Base-by-base conservation (phyloP, 768 basidiomycete genomes). In the Trametes gibbosa region DNA sequence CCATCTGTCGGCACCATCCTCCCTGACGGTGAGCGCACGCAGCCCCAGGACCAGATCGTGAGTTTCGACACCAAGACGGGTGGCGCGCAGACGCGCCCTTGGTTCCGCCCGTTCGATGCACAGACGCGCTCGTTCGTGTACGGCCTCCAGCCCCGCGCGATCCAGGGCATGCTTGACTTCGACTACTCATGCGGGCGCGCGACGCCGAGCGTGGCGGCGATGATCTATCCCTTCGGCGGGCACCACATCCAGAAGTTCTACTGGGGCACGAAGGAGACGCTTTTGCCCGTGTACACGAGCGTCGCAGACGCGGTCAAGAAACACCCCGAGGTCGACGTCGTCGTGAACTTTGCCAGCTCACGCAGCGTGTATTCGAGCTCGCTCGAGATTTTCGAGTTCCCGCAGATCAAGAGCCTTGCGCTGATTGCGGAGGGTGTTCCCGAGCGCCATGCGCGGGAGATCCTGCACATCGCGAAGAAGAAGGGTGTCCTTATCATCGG, bases 171-270 rank as follows among this genome's bases (percentile, higher is more conserved):
- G 89, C 88, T 99, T 59, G 97, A 99, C 83, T 99, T 99, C 65
- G 97, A 99, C 81, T 99, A 87, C 79, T 94, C 93, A 14, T 99
- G 97, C 77, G 95, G 95, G 17, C 91, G 97, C 63, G 74, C 83
- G 46, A 83, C 89, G 19, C 95, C 97, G 37, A 90, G 87, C 46
- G 97, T 98, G 64, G 95, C 97, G 27, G 97, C 97, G 39, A 99
- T 98, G 96, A 97, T 99, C 72, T 99, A 99, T 75, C 97, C 96
- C 72, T 99, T 99, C 76, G 97, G 96, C 70, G 96, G 96, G 19
- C 96, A 98, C 78, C 97, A 98, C 79, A 97, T 98, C 75, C 97
- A 99, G 79, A 99, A 99, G 80, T 98, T 99, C 85, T 98, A 99
- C 84, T 98, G 97, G 97, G 97, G 97, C 56, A 98, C 97, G 40